Base-by-base conservation (phyloP, 179 eudicot genomes). In the Silene vulgaris region DNA sequence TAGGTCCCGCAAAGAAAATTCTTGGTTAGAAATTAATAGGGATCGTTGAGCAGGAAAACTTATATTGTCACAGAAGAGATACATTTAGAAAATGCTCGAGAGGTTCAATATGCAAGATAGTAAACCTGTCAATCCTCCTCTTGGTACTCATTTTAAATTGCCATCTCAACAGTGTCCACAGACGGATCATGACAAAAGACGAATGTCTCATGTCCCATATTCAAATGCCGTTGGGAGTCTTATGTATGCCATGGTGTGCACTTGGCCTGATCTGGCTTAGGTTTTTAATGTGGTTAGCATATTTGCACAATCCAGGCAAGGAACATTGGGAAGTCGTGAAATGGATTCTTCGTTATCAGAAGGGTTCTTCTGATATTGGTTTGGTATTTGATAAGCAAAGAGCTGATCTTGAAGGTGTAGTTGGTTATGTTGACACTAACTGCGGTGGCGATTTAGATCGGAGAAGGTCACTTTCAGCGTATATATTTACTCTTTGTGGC, bases 341-440 rank as follows among this genome's bases (percentile, higher is more conserved):
- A 35, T 69, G 72, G 56, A 69, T 69, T 16, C 72, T 69, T 69
- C 72, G 12, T 13, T 69, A 69, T 54, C 23, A 43, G 8, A 69
- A 69, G 72, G 56, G 72, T 17, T 69, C 72, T 69, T 37, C 28
- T 69, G 72, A 64, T 69, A 35, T 69, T 35, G 72, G 57, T 40
- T 43, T 69, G 56, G 23, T 69, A n/a, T 69, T 69, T 69, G 72
- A 32, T n/a, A 17, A 37, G 54, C 28, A 50, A 50, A 50, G 5
- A 11, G 56, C 16, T 69, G 72, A 35, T 35, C 54, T 20, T 0
- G 16, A 30, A 4, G 43, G 43, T 40, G 72, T 69, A 14, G 57
- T 43, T 26, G 40, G 40, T 5, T 35, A 35, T 5, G 40, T 35
- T 35, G 40, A 35, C 40, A 8, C 7, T 35, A 8, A 69, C 54